These are phyloP conservation scores for Solanum sitiens DNA, from an alignment of 257 asterid genomes.

Conservation along the genomic window DNA sequence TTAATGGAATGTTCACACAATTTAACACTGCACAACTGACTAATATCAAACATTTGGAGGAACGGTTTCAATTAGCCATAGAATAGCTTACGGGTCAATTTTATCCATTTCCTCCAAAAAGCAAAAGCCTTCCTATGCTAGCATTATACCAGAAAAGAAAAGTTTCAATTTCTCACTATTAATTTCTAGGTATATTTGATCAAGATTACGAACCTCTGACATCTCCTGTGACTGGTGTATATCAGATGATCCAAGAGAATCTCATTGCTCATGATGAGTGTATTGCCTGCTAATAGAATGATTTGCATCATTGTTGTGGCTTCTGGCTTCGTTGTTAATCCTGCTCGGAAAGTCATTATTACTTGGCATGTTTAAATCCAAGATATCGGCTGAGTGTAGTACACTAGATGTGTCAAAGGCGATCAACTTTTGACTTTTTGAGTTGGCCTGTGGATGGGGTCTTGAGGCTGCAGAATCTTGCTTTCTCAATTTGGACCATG, in stretches of 20 bases:
- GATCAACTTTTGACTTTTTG: constrained; percentile 22
- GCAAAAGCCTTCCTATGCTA: background rate
- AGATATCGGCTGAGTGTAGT: constrained; percentile 1
- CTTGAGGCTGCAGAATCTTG: constrained; percentile 38
- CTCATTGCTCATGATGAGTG: background rate
- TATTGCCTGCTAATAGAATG: background rate
- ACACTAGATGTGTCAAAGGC: constrained; percentile 13
- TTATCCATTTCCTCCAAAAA: background rate
- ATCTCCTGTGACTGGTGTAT: background rate
- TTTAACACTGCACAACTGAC: background rate
- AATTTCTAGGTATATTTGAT: background rate
- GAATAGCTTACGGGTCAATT: background rate
- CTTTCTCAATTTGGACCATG: constrained; percentile 43
- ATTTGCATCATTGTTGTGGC: background rate
- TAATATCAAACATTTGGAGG: background rate
- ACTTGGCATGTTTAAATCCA: constrained; percentile 22
- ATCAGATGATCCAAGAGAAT: background rate
- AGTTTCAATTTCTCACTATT: background rate
- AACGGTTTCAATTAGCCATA: background rate
- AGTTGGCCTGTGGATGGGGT: constrained; percentile 13
- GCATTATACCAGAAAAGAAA: background rate
- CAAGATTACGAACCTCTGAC: background rate
- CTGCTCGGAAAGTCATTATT: constrained; percentile 7
- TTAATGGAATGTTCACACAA: background rate
- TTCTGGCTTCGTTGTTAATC: background rate